These are phyloP conservation scores for Saturnispora sekii DNA, from an alignment of 805 yeast species.

Conservation along the genomic window DNA sequence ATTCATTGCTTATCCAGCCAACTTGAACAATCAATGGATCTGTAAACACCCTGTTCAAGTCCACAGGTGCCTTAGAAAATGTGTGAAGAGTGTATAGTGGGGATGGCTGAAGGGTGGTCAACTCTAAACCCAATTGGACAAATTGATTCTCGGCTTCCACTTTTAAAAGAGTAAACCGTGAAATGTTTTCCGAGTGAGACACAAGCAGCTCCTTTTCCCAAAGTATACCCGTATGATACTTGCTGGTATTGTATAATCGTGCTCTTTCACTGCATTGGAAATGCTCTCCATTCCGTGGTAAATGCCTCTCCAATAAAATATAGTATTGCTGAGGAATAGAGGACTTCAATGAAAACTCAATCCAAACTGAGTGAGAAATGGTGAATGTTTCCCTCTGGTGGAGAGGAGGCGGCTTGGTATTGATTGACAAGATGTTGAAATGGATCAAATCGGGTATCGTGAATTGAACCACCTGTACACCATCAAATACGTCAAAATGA, in stretches of 20 bases:
- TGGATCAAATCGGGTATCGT: slow-evolving; percentile 3
- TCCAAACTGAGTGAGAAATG: neutral
- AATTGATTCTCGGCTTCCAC: too few relatives aligned
- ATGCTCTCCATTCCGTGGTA: neutral
- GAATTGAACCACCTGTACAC: neutral
- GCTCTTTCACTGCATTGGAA: neutral
- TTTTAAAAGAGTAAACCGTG: slow-evolving; percentile 1
- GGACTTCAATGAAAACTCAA: neutral
- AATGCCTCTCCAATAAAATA: slow-evolving; percentile 4
- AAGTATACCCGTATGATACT: neutral
- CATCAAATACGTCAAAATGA: slow-evolving; percentile 3
- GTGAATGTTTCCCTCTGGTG: slow-evolving; percentile 1
- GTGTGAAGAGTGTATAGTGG: slow-evolving; percentile 1
- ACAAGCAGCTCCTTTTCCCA: neutral
- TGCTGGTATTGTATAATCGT: neutral
- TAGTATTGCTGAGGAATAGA: neutral
- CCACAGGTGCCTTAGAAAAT: neutral
- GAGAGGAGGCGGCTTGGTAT: neutral
- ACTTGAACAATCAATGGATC: neutral
- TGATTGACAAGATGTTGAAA: slow-evolving; percentile 2
- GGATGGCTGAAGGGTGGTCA: neutral
- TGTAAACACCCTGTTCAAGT: neutral
- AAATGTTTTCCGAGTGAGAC: neutral
- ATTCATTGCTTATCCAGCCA: neutral
- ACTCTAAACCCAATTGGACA: slow-evolving; percentile 1